A percentile compares a stretch with the other conserved stretches of the same genome.
phyloP scores from a whole-genome alignment of 306 rosid species.

The Lathyrus oleraceus region DNA sequence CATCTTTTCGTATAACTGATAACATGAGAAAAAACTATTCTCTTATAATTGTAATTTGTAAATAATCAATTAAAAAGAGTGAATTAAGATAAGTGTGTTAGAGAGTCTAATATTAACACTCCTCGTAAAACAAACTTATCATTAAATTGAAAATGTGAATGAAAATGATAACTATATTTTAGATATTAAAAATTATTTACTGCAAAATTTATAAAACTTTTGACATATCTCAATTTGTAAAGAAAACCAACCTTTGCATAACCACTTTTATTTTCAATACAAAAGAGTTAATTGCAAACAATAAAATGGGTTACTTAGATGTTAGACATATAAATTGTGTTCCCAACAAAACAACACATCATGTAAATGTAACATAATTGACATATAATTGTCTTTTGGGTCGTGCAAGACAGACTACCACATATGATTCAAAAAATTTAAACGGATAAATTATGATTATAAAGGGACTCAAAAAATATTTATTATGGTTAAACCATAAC shows the following conservation, averaged over 20 bases:
- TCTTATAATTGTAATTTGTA: not conserved
- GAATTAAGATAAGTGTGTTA: too few species aligned
- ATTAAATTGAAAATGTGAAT: not conserved
- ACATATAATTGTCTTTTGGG: not conserved
- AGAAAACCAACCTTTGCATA: slow-evolving; percentile 2
- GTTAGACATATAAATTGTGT: too few species aligned
- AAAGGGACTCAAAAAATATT: too few species aligned
- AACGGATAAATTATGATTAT: too few species aligned
- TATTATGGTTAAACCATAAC: too few species aligned
- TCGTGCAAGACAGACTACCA: too few species aligned
- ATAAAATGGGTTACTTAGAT: not conserved
- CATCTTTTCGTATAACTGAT: slow-evolving; percentile 47
- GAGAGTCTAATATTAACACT: too few species aligned
- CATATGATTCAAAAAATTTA: too few species aligned
- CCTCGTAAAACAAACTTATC: not conserved
- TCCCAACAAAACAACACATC: not conserved
- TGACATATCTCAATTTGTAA: not conserved
- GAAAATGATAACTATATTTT: not conserved
- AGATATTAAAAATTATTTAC: not conserved
- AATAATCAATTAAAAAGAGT: not conserved
- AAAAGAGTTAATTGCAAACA: not conserved
- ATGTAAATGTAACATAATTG: not conserved
- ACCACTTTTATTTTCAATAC: slow-evolving; percentile 13
- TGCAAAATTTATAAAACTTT: not conserved
- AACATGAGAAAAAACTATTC: slow-evolving; percentile 24